A percentile compares a stretch with the other conserved stretches of the same genome.
Evolutionary conservation across 2,329 filamentous ascomycete genomes (phyloP).

Genomic region (Trichoderma afroharzianum): DNA sequence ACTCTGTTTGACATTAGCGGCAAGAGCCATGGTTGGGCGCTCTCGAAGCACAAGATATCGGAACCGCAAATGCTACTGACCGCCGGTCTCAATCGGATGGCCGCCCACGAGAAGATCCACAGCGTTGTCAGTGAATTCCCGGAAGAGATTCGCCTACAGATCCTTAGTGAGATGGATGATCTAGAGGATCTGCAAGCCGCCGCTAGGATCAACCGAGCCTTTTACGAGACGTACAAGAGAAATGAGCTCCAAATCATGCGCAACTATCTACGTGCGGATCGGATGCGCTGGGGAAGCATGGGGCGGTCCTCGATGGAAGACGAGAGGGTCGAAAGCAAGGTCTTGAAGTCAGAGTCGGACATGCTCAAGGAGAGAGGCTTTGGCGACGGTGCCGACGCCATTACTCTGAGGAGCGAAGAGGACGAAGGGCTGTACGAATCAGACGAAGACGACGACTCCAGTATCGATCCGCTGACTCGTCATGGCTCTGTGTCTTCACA

Average conservation of each 20-base stretch:
- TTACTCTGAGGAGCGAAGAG: slow-evolving; percentile 30
- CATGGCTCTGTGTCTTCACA: slow-evolving; percentile 1
- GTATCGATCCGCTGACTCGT: neutral
- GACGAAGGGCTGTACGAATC: slow-evolving; percentile 27
- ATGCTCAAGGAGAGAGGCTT: slow-evolving; percentile 27
- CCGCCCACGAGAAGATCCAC: slow-evolving; percentile 29
- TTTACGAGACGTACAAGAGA: slow-evolving; percentile 44
- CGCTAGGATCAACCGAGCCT: slow-evolving; percentile 40
- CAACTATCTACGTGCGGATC: slow-evolving; percentile 32
- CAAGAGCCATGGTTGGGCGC: slow-evolving; percentile 46
- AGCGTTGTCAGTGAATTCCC: slow-evolving; percentile 34
- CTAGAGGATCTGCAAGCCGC: slow-evolving; percentile 41
- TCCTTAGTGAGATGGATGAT: slow-evolving; percentile 39
- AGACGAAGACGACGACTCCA: slow-evolving; percentile 23
- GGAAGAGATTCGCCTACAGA: slow-evolving; percentile 37
- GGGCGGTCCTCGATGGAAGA: slow-evolving; percentile 24
- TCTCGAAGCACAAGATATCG: slow-evolving; percentile 38
- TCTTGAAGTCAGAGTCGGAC: slow-evolving; percentile 31
- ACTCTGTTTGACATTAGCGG: slow-evolving; percentile 49
- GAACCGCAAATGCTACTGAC: slow-evolving; percentile 35
- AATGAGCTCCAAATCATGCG: slow-evolving; percentile 41
- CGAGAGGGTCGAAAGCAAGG: slow-evolving; percentile 34
- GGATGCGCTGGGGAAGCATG: slow-evolving; percentile 21
- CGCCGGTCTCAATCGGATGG: slow-evolving; percentile 32
- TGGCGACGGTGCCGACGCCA: slow-evolving; percentile 27